Conservation (phyloP, 2,329 filamentous ascomycete species). For the Zalaria sp. region DNA sequence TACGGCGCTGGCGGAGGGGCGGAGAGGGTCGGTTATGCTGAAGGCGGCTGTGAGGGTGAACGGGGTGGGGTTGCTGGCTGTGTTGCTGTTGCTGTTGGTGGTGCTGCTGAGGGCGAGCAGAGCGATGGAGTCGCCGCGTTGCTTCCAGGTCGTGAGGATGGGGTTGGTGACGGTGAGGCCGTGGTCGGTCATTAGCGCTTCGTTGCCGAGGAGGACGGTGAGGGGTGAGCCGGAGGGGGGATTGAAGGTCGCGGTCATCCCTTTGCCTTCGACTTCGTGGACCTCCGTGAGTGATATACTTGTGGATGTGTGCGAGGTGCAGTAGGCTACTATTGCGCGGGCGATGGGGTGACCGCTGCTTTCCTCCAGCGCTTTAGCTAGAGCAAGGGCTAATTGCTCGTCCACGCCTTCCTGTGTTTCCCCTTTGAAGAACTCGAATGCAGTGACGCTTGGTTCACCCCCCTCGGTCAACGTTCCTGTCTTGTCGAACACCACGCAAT, state of each 20-base stretch:
- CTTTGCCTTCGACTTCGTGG: constrained; percentile 58
- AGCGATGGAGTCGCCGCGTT: constrained; percentile 26
- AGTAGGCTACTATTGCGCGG: constrained; percentile 53
- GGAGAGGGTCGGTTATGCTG: constrained; percentile 68
- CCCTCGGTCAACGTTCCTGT: constrained; percentile 67
- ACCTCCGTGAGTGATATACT: constrained; percentile 22
- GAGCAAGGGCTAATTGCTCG: constrained; percentile 30
- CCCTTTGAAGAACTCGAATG: constrained; percentile 9
- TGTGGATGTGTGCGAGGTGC: constrained; percentile 21
- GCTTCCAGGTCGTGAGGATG: constrained; percentile 24
- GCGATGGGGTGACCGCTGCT: constrained; percentile 65
- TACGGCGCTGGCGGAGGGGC: constrained; percentile 45
- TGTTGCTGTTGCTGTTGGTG: constrained; percentile 2
- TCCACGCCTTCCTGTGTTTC: constrained; percentile 5
- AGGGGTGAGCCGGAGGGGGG: constrained; percentile 8
- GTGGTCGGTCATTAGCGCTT: constrained; percentile 44
- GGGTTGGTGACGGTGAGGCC: constrained; percentile 12
- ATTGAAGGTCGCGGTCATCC: constrained; percentile 46
- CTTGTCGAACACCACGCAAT: constrained; percentile 78
- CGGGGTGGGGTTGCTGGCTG: constrained; percentile 1
- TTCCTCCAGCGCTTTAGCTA: constrained; percentile 50
- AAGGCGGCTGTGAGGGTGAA: constrained; percentile 48
- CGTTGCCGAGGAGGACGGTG: constrained; percentile 55
- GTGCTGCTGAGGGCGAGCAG: constrained; percentile 17
- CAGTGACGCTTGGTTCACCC: constrained; percentile 41